A percentile compares a stretch with the other conserved stretches of the same genome.
phyloP scores from a whole-genome alignment of 768 basidiomycete genomes.

The Cystofilobasidium ferigula region DNA sequence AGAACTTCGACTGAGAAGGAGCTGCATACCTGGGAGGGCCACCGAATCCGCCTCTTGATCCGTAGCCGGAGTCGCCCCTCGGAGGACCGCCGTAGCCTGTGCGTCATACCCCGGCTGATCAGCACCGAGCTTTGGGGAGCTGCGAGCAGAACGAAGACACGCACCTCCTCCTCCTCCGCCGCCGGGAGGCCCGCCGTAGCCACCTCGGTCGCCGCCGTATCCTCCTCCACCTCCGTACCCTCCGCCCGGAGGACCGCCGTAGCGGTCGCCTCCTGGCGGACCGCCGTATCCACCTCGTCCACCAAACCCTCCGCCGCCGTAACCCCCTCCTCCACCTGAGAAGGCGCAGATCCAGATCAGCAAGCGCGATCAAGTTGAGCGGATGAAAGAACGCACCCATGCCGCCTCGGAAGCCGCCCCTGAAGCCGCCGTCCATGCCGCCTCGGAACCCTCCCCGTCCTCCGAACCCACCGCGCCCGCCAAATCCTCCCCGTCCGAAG shows the following conservation, averaged over 20 bases:
- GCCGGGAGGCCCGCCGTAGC: conserved; percentile 48
- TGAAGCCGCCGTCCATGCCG: conserved; percentile 22
- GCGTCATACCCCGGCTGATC: too few relatives aligned
- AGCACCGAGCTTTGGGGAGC: background rate
- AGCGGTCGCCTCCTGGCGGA: too few relatives aligned
- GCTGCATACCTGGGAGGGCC: too few relatives aligned
- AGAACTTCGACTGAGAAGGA: too few relatives aligned
- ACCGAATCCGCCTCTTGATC: too few relatives aligned
- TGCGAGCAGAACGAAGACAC: background rate
- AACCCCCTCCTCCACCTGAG: conserved; percentile 30
- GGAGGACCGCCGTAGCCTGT: too few relatives aligned
- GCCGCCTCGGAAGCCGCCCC: conserved; percentile 19
- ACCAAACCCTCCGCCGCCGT: conserved; percentile 34
- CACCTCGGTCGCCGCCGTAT: conserved; percentile 44
- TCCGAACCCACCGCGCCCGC: conserved; percentile 25
- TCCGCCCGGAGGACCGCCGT: too few relatives aligned
- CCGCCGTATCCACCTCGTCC: conserved; percentile 44
- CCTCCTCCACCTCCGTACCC: conserved; percentile 32
- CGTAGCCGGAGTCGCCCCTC: too few relatives aligned
- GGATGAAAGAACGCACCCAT: conserved; percentile 11
- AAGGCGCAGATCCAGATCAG: background rate
- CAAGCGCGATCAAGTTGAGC: background rate
- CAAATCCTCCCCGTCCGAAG: conserved; percentile 23
- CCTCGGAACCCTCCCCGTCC: conserved; percentile 8
- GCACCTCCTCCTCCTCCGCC: conserved; percentile 4